A percentile compares a stretch with the other conserved stretches of the same genome.
Evolutionary conservation across 495 filamentous ascomycete genomes (phyloP).

Genomic region (Penicillium antarcticum): DNA sequence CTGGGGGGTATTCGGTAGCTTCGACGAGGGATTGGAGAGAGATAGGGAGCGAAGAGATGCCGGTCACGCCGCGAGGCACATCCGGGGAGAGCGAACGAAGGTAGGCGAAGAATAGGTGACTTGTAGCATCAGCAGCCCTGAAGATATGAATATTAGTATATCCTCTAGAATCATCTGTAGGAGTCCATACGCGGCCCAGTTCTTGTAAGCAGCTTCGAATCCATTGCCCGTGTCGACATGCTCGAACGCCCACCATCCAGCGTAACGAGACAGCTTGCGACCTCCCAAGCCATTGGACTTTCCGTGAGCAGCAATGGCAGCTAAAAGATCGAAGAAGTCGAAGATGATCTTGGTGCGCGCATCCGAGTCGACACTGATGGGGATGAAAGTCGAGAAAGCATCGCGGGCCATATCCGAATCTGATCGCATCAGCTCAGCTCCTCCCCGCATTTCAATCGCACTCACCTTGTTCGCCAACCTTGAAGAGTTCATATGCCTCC

Average conservation of each 20-base stretch:
- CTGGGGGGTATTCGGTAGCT: conserved; percentile 92
- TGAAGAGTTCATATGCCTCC: conserved; percentile 96
- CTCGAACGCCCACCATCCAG: conserved; percentile 99
- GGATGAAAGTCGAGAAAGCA: conserved; percentile 94
- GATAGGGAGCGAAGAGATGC: conserved; percentile 80
- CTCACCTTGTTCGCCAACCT: conserved; percentile 87
- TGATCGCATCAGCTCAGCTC: conserved; percentile 30
- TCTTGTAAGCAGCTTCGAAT: conserved; percentile 93
- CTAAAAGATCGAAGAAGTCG: conserved; percentile 92
- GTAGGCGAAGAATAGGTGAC: conserved; percentile 97
- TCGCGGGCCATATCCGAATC: conserved; percentile 91
- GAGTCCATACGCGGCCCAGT: conserved; percentile 62
- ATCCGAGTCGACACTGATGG: conserved; percentile 86
- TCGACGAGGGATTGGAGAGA: conserved; percentile 86
- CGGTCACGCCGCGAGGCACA: conserved; percentile 60
- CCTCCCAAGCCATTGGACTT: conserved; percentile 94
- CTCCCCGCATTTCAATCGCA: conserved; percentile 1
- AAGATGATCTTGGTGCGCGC: conserved; percentile 86
- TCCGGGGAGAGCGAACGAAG: conserved; percentile 85
- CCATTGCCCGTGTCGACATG: conserved; percentile 77
- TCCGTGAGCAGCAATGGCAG: conserved; percentile 76
- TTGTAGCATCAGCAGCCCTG: conserved; percentile 91
- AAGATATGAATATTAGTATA: background rate
- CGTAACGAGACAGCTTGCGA: conserved; percentile 89
- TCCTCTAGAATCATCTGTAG: background rate